A percentile compares a stretch with the other conserved stretches of the same genome.
phyloP scores from a whole-genome alignment of 176 grass and related monocot species.

The Alopecurus myosuroides region DNA sequence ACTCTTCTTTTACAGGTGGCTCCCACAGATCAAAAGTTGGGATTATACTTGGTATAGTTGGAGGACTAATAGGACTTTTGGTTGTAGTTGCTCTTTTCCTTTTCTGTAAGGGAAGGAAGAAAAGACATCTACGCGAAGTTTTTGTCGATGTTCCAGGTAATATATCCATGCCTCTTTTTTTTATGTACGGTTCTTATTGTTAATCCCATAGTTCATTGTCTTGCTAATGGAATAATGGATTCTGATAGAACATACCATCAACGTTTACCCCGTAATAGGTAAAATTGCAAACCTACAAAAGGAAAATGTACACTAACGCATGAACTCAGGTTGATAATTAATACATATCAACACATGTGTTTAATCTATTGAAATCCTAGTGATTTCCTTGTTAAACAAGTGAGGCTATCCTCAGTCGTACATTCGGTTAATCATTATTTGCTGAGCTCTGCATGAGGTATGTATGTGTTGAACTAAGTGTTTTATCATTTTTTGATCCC shows the following conservation, averaged over 20 bases:
- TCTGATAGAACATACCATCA: not conserved
- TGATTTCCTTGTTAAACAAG: not conserved
- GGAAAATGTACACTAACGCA: not conserved
- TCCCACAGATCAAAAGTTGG: conserved; percentile 66
- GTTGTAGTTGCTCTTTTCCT: conserved; percentile 57
- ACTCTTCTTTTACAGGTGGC: conserved; percentile 43
- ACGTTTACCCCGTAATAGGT: not conserved
- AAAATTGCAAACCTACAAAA: not conserved
- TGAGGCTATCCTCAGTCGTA: not conserved
- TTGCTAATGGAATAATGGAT: not conserved
- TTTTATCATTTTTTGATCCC: conserved; percentile 14
- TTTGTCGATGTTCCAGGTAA: conserved; percentile 98
- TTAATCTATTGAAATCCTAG: not conserved
- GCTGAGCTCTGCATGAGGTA: not conserved
- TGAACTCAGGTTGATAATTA: not conserved
- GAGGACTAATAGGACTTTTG: conserved; percentile 60
- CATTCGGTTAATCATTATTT: not conserved
- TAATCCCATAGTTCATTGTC: not conserved
- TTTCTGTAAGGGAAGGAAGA: conserved; percentile 69
- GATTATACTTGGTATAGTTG: conserved; percentile 70
- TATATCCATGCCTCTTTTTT: not conserved
- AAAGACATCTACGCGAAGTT: conserved; percentile 48
- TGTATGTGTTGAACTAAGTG: not conserved
- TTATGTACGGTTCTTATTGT: not conserved
- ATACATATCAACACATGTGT: not conserved